Evolutionary conservation across 371 early-diverging fungal species (phyloP), one percentile per base, ranked within the genome.

Genomic region (Rhizopus sp.): DNA sequence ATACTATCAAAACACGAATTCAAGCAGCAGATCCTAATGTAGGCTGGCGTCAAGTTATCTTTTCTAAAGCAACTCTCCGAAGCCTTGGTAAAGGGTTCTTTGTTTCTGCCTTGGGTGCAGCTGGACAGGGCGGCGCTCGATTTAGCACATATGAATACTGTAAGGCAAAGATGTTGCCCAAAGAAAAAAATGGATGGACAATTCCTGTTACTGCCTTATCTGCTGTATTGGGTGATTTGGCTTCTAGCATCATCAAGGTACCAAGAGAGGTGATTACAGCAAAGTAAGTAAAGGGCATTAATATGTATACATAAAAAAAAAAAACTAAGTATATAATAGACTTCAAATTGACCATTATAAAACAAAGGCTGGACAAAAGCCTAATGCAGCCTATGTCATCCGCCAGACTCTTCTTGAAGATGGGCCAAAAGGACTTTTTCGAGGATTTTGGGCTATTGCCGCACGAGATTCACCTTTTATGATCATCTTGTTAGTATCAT

Each of bases 191-290:
- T 15, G 54, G 45, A 39, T 41, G 41, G 48, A 62, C 63, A 4
- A 80, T 85, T 46, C 83, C 86, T 23, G 85, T 85, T 6, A 86
- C 88, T 5, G 88, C 91, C 34, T 56, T 90, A 37, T 84, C 91
- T 32, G 93, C 93, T 16, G 82, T 89, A 7, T 64, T 88, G 9
- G 91, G 90, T 38, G 93, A 92, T 71, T 63, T 87, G 6, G 89
- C 87, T 4, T 89, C 89, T 0, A 85, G 86, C 49, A 84, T 91
- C 16, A 84, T 90, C 69, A 92, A 92, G 63, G 93, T 92, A 0
- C 93, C 93, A 12, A 79, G 93, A 29, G 93, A 92, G 63, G 90
- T 92, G n/a, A 72, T 92, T 45, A 92, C 93, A 6, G 82, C 93
- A 5, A 80, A 79, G 60, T 62, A 57, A 60, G 23, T 23, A 23